Evolutionary conservation across 257 asterid genomes (phyloP).

Genomic region (Petunia axillaris): DNA sequence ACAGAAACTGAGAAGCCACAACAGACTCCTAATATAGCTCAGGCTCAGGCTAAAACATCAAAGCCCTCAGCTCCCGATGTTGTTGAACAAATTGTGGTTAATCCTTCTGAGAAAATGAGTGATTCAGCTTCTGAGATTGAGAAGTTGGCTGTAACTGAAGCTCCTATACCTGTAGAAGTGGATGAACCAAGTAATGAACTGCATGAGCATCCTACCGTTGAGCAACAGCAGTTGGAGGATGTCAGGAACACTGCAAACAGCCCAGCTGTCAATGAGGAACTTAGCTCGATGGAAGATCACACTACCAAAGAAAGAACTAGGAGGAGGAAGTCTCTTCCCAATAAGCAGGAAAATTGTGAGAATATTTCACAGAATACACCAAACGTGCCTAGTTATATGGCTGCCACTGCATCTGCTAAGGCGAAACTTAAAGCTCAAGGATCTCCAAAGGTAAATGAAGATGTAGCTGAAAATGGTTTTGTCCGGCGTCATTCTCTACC

Average conservation of each 20-base stretch:
- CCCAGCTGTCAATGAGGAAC: constrained; percentile 33
- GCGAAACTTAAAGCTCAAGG: constrained; percentile 56
- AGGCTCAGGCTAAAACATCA: constrained; percentile 37
- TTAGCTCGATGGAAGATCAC: constrained; percentile 35
- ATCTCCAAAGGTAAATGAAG: constrained; percentile 51
- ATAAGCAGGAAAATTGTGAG: constrained; percentile 37
- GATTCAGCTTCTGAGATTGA: constrained; percentile 29
- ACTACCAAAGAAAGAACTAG: constrained; percentile 32
- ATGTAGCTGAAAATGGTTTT: constrained; percentile 42
- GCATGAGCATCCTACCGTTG: constrained; percentile 14
- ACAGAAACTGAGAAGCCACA: constrained; percentile 53
- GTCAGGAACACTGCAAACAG: constrained; percentile 17
- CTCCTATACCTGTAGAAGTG: constrained; percentile 6
- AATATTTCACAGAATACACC: constrained; percentile 28
- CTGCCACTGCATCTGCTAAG: constrained; percentile 59
- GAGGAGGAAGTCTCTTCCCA: constrained; percentile 49
- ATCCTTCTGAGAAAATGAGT: constrained; percentile 32
- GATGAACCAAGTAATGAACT: background rate
- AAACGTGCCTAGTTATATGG: constrained; percentile 65
- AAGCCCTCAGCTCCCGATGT: constrained; percentile 44
- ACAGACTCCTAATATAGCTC: constrained; percentile 42
- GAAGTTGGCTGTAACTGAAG: constrained; percentile 15
- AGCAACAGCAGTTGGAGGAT: constrained; percentile 29
- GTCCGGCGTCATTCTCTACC: constrained; percentile 61
- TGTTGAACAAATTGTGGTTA: constrained; percentile 42